Evolutionary conservation across 208 protist species (phyloP).

Genomic region (Crithidia fasciculata): DNA sequence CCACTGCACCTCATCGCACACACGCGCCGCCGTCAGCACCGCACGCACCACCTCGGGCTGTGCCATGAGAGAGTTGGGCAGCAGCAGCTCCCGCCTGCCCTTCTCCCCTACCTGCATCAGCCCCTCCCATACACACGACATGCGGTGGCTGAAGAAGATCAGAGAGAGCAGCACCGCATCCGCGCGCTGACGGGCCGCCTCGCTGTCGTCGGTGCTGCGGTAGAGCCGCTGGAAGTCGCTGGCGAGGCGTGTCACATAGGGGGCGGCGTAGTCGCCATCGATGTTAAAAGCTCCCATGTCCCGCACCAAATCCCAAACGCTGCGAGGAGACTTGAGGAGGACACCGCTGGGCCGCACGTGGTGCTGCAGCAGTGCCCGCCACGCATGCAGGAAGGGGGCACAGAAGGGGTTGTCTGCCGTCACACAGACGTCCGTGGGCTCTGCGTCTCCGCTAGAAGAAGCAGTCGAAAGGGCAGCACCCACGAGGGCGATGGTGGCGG

Average conservation of each 20-base stretch:
- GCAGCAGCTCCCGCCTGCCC: slow-evolving; percentile 20
- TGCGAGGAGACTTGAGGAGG: slow-evolving; percentile 28
- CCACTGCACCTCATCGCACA: slow-evolving; percentile 24
- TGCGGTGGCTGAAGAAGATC: slow-evolving; percentile 21
- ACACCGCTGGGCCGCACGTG: slow-evolving; percentile 35
- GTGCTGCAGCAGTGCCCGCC: slow-evolving; percentile 39
- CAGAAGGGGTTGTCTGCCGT: slow-evolving; percentile 11
- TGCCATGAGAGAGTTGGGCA: slow-evolving; percentile 15
- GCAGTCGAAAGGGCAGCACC: not conserved
- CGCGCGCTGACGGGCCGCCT: slow-evolving; percentile 10
- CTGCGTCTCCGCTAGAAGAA: not conserved
- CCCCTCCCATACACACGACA: slow-evolving; percentile 21
- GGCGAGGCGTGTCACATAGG: slow-evolving; percentile 23
- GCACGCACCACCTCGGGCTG: slow-evolving; percentile 9
- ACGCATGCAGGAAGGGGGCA: slow-evolving; percentile 27
- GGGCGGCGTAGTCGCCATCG: slow-evolving; percentile 27
- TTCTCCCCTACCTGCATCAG: slow-evolving; percentile 8
- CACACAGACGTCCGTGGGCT: not conserved
- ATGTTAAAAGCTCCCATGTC: slow-evolving; percentile 32
- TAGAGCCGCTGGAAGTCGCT: slow-evolving; percentile 26
- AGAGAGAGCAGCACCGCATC: slow-evolving; percentile 26
- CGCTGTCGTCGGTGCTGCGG: slow-evolving; percentile 22
- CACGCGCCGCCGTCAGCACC: not conserved
- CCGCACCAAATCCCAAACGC: slow-evolving; percentile 36
- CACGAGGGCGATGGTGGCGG: slow-evolving; percentile 11